Evolutionary conservation across 495 filamentous ascomycete species (phyloP).

Genomic region (Trichoderma gamsii): DNA sequence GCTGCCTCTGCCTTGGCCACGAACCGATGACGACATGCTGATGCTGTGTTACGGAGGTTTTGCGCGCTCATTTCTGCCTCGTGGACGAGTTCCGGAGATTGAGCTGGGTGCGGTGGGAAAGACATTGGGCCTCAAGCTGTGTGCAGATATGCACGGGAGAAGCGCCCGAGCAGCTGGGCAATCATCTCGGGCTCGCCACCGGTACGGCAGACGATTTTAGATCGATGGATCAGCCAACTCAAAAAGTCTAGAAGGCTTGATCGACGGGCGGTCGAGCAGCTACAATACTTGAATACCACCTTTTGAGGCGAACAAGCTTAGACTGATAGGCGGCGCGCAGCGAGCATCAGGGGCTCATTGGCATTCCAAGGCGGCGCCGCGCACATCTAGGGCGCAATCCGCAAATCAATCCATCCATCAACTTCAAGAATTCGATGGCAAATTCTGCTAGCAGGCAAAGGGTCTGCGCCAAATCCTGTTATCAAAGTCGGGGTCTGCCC

Average conservation of each 20-base stretch:
- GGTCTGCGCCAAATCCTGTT: background rate
- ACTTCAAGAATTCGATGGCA: background rate
- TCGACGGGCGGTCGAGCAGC: background rate
- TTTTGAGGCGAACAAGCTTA: background rate
- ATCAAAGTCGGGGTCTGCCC: conserved; percentile 7
- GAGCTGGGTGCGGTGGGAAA: background rate
- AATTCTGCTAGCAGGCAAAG: too few relatives aligned
- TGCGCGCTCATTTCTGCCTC: background rate
- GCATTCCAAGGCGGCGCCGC: background rate
- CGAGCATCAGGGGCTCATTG: conserved; percentile 9
- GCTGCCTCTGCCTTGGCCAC: background rate
- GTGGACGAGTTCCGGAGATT: background rate
- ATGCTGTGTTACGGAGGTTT: background rate
- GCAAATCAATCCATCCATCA: background rate
- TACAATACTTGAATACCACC: background rate
- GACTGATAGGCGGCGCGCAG: background rate
- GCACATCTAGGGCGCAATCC: background rate
- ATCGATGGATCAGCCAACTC: background rate
- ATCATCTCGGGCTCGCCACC: background rate
- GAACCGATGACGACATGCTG: conserved; percentile 10
- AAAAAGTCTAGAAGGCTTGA: conserved; percentile 2
- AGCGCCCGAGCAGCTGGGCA: background rate
- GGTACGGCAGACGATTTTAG: background rate
- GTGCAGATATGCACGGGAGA: background rate
- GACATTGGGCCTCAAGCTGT: background rate